Evolutionary conservation across 495 filamentous ascomycete genomes (phyloP), one percentile per base, ranked within the genome.

Genomic region (Penicillium psychrofluorescens): DNA sequence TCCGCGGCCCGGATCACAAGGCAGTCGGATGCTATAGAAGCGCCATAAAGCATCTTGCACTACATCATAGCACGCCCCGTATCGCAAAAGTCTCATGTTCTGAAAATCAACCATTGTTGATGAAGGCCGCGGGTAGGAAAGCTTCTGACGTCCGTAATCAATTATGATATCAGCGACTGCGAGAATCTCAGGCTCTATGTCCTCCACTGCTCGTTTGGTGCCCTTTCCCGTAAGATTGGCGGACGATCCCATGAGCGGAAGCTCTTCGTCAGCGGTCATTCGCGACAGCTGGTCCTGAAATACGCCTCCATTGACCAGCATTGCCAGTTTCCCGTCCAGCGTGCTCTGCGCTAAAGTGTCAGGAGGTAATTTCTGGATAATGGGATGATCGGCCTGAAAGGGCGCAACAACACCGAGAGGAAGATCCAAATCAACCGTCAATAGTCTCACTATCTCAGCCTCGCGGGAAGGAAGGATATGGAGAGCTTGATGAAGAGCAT

Each of bases 41-140:
- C 54, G 35, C 32, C 41, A 38, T 8, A 67, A 38, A 6, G 48
- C 58, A 43, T 64, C 60, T 31, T 49, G 46, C 16, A 66, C 44
- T n/a, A 57, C 50, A 39, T 60, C 51, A 36, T 59, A 66, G 27
- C 60, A 66, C 16, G 64, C 64, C 1, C 62, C 60, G 28, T 49
- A 57, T 7, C 60, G 46, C 13, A 67, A n/a, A n/a, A 60, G 12
- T 8, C 43, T 45, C n/a, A 46, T 44, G 11, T 48, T 49, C 28
- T 44, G 44, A 34, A 67, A 62, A 41, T 66, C 48, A 35, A 64
- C 46, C 50, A 66, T 60, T 5, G 58, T 66, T 1, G 60, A 66
- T 35, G 60, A 60, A 10, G 48, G 43, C 4, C 60, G 49, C 13
- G 55, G 58, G 13, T 49, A 11, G 32, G 41, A 40, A 27, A 49